Evolutionary conservation across 2,329 filamentous ascomycete genomes (phyloP).

Genomic region (Lachnellula suecica): DNA sequence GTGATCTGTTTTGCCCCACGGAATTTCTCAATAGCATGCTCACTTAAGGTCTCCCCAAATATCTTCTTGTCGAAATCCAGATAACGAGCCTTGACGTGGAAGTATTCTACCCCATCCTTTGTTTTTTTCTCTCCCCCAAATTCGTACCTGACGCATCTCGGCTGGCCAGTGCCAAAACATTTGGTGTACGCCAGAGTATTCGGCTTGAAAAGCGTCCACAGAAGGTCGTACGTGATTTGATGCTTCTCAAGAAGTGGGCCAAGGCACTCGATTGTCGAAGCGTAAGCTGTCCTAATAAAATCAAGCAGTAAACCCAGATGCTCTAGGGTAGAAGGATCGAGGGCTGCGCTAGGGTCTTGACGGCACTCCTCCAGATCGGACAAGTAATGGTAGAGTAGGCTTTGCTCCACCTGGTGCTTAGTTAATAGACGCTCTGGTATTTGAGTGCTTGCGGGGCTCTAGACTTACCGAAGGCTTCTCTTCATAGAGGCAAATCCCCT

Average conservation of each 20-base stretch:
- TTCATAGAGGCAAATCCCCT: not conserved
- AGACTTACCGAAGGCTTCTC: conserved; percentile 2
- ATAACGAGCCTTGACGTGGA: conserved; percentile 18
- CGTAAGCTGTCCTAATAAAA: conserved; percentile 17
- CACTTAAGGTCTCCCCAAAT: conserved; percentile 26
- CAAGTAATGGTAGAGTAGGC: conserved; percentile 8
- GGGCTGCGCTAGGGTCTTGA: not conserved
- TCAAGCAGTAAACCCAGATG: conserved; percentile 17
- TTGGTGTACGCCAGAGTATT: conserved; percentile 31
- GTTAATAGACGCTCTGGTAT: not conserved
- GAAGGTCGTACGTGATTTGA: conserved; percentile 36
- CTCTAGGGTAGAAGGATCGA: conserved; percentile 2
- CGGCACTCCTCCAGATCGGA: conserved; percentile 10
- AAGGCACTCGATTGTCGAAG: conserved; percentile 7
- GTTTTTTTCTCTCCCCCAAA: conserved; percentile 21
- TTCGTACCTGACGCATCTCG: conserved; percentile 22
- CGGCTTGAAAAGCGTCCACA: conserved; percentile 37
- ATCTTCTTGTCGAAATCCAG: conserved; percentile 32
- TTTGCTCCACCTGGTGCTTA: not conserved
- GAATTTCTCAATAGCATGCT: conserved; percentile 17
- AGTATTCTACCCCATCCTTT: conserved; percentile 12
- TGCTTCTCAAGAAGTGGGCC: conserved; percentile 26
- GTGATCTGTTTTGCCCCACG: conserved; percentile 20
- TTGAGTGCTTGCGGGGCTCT: no score
- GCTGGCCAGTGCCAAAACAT: conserved; percentile 20